A percentile compares a stretch with the other conserved stretches of the same genome.
Conservation (phyloP, 2,329 filamentous ascomycete genomes). For the Dryadomyces quercivorus region DNA sequence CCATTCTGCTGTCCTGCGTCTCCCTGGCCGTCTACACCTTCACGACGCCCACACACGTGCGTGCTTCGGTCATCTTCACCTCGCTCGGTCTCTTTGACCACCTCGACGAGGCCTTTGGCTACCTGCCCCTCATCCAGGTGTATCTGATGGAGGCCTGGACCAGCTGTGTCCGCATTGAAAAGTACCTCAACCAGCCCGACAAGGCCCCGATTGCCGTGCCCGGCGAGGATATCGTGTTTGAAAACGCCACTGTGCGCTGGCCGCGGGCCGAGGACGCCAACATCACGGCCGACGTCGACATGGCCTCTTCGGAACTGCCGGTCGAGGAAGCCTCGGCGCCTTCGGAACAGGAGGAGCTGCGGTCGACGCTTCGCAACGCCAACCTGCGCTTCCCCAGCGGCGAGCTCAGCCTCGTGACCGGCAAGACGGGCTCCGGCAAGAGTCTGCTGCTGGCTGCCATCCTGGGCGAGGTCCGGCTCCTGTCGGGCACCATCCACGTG, state of each 20-base stretch:
- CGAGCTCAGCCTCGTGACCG: constrained; percentile 23
- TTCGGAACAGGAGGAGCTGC: constrained; percentile 11
- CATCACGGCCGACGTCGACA: not conserved
- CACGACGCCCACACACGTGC: constrained; percentile 18
- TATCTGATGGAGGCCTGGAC: constrained; percentile 24
- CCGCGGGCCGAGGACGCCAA: constrained; percentile 19
- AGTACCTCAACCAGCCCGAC: constrained; percentile 20
- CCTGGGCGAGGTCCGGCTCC: constrained; percentile 25
- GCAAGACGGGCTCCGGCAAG: constrained; percentile 27
- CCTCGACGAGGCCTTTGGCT: constrained; percentile 20
- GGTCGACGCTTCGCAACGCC: constrained; percentile 21
- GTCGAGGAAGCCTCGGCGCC: not conserved
- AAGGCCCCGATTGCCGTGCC: constrained; percentile 15
- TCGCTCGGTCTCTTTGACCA: constrained; percentile 23
- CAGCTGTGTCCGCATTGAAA: constrained; percentile 21
- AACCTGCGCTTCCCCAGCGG: constrained; percentile 21
- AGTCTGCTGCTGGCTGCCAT: constrained; percentile 26
- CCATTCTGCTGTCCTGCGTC: constrained; percentile 21
- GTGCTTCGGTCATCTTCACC: constrained; percentile 23
- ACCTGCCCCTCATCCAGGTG: constrained; percentile 21
- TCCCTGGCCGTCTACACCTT: constrained; percentile 20
- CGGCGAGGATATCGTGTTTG: constrained; percentile 16
- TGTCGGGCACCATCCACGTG: constrained; percentile 19
- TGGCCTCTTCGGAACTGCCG: not conserved
- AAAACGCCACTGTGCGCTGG: constrained; percentile 22